These are phyloP conservation scores for Simplicillium aogashimaense DNA, from an alignment of 2,329 filamentous ascomycete genomes.

Conservation along the genomic window DNA sequence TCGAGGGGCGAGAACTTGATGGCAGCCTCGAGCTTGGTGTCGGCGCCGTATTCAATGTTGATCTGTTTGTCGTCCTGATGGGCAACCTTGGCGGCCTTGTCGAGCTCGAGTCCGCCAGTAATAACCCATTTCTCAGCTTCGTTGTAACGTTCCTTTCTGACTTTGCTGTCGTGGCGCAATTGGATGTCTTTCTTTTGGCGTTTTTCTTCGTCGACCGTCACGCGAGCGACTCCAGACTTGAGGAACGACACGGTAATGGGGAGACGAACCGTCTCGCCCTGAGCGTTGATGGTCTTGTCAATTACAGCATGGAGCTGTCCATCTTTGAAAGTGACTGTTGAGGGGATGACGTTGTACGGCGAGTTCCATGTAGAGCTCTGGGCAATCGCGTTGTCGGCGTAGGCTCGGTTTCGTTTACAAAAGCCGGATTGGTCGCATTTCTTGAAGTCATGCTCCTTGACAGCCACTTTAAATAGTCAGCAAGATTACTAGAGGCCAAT, in stretches of 20 bases:
- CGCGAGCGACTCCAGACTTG: constrained; percentile 76
- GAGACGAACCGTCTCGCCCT: constrained; percentile 60
- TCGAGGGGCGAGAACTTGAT: constrained; percentile 76
- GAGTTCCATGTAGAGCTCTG: constrained; percentile 61
- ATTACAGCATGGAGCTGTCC: constrained; percentile 72
- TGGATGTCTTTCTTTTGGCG: constrained; percentile 82
- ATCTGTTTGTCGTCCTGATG: constrained; percentile 56
- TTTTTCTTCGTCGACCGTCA: constrained; percentile 86
- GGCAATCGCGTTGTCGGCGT: constrained; percentile 66
- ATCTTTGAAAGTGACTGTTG: constrained; percentile 65
- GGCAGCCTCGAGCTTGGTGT: constrained; percentile 67
- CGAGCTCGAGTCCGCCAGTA: constrained; percentile 67
- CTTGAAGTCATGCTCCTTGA: constrained; percentile 97
- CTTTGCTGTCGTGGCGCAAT: constrained; percentile 73
- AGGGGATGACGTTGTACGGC: constrained; percentile 67
- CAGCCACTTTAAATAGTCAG: constrained; percentile 46
- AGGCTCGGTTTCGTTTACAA: constrained; percentile 87
- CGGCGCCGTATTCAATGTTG: constrained; percentile 71
- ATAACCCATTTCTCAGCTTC: constrained; percentile 81
- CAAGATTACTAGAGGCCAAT: neutral
- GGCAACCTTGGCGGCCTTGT: constrained; percentile 60
- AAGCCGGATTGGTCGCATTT: constrained; percentile 94
- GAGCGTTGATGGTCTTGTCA: constrained; percentile 62
- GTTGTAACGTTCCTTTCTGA: constrained; percentile 88
- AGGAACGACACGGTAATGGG: constrained; percentile 83